phyloP scores from a whole-genome alignment of 768 basidiomycete genomes.

The Rhodotorula babjevae region DNA sequence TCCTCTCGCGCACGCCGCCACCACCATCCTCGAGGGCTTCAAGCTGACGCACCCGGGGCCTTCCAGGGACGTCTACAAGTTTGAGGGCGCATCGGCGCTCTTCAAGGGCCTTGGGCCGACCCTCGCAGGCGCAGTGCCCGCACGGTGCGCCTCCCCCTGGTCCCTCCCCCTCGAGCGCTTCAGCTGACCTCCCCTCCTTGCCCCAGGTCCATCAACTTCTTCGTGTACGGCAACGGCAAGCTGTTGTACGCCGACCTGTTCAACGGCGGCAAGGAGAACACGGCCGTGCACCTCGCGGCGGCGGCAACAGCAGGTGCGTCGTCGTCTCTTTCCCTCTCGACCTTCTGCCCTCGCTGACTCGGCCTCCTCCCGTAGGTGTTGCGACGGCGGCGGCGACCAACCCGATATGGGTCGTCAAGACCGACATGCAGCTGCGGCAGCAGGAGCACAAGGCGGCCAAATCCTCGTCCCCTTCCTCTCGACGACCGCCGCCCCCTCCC shows the following conservation, averaged over 20 bases:
- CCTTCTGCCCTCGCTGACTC: not conserved
- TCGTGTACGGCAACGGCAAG: conserved; percentile 95
- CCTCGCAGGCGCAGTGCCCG: conserved; percentile 88
- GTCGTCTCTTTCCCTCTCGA: not conserved
- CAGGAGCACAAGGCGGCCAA: conserved; percentile 17
- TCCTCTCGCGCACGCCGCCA: not conserved
- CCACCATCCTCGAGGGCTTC: not conserved
- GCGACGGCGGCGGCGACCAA: conserved; percentile 86
- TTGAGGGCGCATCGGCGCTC: conserved; percentile 80
- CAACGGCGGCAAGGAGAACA: conserved; percentile 72
- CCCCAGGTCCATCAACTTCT: conserved; percentile 81
- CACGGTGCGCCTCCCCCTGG: conserved; percentile 52
- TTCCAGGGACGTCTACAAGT: conserved; percentile 62
- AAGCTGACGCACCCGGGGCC: too few relatives aligned
- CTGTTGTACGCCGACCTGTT: conserved; percentile 71
- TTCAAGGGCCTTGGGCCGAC: conserved; percentile 95
- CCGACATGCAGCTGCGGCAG: conserved; percentile 70
- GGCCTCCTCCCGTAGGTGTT: conserved; percentile 54
- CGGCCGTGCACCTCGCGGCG: conserved; percentile 75
- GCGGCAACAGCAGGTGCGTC: conserved; percentile 64
- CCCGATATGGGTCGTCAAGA: conserved; percentile 99
- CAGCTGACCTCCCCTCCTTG: not conserved
- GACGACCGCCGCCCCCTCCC: conserved; percentile 44
- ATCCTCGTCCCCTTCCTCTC: not conserved
- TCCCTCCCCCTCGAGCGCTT: not conserved